These are phyloP conservation scores for Pyrenopolyporus hunteri DNA, from an alignment of 495 filamentous ascomycete genomes.

Conservation along the genomic window DNA sequence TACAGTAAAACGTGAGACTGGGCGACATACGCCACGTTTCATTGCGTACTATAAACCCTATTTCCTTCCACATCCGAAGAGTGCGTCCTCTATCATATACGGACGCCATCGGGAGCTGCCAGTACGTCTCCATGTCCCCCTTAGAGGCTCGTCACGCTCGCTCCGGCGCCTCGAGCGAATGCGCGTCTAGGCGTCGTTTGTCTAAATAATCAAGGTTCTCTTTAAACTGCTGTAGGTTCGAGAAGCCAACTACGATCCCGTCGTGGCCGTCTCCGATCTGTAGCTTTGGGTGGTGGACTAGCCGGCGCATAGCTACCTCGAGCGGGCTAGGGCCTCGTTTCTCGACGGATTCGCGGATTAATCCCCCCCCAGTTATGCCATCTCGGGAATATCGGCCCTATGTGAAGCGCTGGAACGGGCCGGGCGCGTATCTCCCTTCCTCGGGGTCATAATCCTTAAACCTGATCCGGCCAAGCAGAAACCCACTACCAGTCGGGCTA, in stretches of 20 bases:
- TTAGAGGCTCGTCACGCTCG: slow-evolving; percentile 66
- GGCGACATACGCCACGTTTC: neutral
- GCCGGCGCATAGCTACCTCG: slow-evolving; percentile 78
- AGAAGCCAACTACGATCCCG: slow-evolving; percentile 76
- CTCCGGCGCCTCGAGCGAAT: slow-evolving; percentile 72
- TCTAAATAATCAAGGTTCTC: slow-evolving; percentile 72
- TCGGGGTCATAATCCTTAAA: slow-evolving; percentile 60
- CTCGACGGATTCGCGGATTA: slow-evolving; percentile 71
- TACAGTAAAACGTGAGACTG: too few species aligned
- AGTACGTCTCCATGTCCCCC: slow-evolving; percentile 67
- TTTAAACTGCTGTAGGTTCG: slow-evolving; percentile 68
- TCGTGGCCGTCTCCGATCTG: slow-evolving; percentile 70
- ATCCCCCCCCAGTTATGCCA: slow-evolving; percentile 68
- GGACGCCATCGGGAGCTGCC: slow-evolving; percentile 70
- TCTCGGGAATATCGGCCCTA: slow-evolving; percentile 76
- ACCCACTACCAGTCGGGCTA: slow-evolving; percentile 77
- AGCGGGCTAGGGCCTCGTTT: slow-evolving; percentile 71
- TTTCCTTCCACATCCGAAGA: slow-evolving; percentile 48
- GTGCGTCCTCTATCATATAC: slow-evolving; percentile 64
- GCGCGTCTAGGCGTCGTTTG: slow-evolving; percentile 74
- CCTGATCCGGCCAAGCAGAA: slow-evolving; percentile 68
- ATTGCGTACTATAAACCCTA: neutral
- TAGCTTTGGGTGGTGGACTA: slow-evolving; percentile 72
- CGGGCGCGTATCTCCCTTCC: slow-evolving; percentile 65
- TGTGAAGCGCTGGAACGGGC: slow-evolving; percentile 60